Conservation (phyloP, 306 rosid species). For the Benincasa hispida region DNA sequence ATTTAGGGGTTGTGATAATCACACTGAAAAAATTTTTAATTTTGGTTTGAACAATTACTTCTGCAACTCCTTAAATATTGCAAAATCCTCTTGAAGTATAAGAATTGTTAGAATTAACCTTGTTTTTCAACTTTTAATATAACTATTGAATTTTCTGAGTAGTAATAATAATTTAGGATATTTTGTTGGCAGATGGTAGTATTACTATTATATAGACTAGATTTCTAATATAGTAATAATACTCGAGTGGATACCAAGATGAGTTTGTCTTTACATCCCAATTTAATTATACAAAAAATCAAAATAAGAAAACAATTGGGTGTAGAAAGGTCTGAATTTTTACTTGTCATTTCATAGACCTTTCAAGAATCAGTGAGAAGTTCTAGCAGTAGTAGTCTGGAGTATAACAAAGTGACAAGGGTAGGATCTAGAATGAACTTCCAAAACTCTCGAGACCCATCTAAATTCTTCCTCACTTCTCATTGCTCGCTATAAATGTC, state of each 20-base stretch:
- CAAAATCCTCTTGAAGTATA: background rate
- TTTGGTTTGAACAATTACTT: too few species aligned
- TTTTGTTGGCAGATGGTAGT: background rate
- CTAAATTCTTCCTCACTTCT: slow-evolving; percentile 24
- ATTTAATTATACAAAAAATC: too few species aligned
- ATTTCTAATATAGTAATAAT: too few species aligned
- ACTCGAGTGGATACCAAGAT: too few species aligned
- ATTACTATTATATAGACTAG: too few species aligned
- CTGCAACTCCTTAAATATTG: too few species aligned
- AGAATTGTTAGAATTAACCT: background rate
- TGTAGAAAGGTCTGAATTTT: too few species aligned
- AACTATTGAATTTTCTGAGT: background rate
- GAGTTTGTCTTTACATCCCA: too few species aligned
- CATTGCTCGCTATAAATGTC: slow-evolving; percentile 30
- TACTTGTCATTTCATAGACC: slow-evolving; percentile 10
- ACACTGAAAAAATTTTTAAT: too few species aligned
- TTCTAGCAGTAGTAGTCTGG: background rate
- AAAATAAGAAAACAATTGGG: too few species aligned
- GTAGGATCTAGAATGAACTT: slow-evolving; percentile 28
- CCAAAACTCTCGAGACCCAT: slow-evolving; percentile 36
- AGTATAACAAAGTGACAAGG: background rate
- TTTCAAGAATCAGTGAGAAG: slow-evolving; percentile 34
- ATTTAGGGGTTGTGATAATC: background rate
- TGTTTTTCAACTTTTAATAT: too few species aligned
- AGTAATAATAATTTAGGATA: background rate